Evolutionary conservation across 208 protist genomes (phyloP).

Genomic region (Vickermania spadyakhi): DNA sequence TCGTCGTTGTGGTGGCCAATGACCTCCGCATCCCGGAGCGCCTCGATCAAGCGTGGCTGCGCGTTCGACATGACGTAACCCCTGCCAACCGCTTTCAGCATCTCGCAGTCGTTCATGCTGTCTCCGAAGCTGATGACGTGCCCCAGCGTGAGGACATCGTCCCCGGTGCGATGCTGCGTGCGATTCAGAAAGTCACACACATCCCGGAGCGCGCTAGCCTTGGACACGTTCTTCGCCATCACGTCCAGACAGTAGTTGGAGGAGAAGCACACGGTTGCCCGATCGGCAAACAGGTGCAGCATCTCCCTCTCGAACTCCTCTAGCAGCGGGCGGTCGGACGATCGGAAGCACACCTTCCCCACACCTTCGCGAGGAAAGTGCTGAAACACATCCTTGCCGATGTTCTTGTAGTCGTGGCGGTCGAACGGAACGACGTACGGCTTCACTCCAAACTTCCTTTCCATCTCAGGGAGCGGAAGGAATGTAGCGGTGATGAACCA

Average conservation of each 20-base stretch:
- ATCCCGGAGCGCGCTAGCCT: constrained; percentile 34
- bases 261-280: constrained; percentile 40
- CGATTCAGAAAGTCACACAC: constrained; percentile 13
- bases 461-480: constrained; percentile 21
- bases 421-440: constrained; percentile 33
- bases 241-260: constrained; percentile 51
- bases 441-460: constrained; percentile 44
- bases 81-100: constrained; percentile 27
- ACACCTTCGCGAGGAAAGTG: constrained; percentile 39
- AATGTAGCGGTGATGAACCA: constrained; percentile 37
- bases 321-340: constrained; percentile 21
- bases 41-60: constrained; percentile 27
- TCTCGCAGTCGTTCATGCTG: constrained; percentile 56
- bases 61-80: constrained; percentile 48
- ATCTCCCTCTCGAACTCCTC: constrained; percentile 31
- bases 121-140: constrained; percentile 40
- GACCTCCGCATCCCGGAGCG: constrained; percentile 23
- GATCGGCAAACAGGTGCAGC: constrained; percentile 20
- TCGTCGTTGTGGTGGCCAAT: constrained; percentile 27
- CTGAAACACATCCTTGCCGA: constrained; percentile 23
- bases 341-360: constrained; percentile 63
- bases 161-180: not conserved
- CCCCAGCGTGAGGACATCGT: constrained; percentile 8
- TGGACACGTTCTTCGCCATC: constrained; percentile 41
- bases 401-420: constrained; percentile 9